Conservation (phyloP, 768 basidiomycete species). For the Lactarius sp. region DNA sequence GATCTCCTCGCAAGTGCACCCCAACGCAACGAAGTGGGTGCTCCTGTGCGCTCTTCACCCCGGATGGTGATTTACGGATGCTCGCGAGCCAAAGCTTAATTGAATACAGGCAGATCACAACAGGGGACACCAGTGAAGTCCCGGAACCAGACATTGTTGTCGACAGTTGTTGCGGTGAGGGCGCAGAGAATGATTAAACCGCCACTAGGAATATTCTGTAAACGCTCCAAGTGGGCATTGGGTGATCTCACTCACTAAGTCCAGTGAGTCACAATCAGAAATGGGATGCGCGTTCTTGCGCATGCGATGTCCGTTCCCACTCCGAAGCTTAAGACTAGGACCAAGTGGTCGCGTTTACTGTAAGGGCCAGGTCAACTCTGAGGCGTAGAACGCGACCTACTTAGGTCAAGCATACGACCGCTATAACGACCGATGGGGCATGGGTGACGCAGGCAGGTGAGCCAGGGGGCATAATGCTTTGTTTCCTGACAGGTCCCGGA, state of each 20-base stretch:
- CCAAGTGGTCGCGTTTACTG: background rate
- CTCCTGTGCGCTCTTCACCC: background rate
- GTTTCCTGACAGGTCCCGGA: background rate
- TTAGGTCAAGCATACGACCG: slow-evolving; percentile 19
- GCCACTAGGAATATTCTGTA: slow-evolving; percentile 7
- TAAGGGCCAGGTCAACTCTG: background rate
- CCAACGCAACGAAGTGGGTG: slow-evolving; percentile 15
- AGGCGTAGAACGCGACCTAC: background rate
- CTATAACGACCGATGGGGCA: slow-evolving; percentile 3
- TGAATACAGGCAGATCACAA: slow-evolving; percentile 9
- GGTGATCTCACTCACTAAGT: slow-evolving; percentile 11
- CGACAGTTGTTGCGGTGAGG: slow-evolving; percentile 19
- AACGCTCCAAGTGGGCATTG: background rate
- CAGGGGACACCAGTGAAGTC: slow-evolving; percentile 23
- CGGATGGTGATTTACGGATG: background rate
- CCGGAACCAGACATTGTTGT: slow-evolving; percentile 26
- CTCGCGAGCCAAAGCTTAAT: slow-evolving; percentile 9
- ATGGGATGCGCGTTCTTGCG: background rate
- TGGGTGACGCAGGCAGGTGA: background rate
- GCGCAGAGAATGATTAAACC: slow-evolving; percentile 14
- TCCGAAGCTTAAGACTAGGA: slow-evolving; percentile 20
- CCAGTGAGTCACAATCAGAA: slow-evolving; percentile 19
- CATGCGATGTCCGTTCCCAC: slow-evolving; percentile 3
- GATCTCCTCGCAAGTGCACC: slow-evolving; percentile 22
- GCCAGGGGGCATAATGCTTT: background rate